These are phyloP conservation scores for Apiospora marii DNA, from an alignment of 2,329 filamentous ascomycete species.

Conservation along the genomic window DNA sequence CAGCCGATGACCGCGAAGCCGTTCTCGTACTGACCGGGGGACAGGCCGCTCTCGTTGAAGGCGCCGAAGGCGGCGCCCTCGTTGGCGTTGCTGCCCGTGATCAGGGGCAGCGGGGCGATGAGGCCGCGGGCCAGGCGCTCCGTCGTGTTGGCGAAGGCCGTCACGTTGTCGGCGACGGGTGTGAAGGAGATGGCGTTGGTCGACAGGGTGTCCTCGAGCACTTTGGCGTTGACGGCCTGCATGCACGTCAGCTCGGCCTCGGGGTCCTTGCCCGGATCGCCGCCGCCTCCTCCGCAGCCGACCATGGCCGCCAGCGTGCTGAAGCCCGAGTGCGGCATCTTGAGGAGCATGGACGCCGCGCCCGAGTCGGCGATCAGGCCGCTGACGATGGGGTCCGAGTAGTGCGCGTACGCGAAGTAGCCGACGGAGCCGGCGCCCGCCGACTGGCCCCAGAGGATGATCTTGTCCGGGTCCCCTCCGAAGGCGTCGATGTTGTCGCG, in stretches of 20 bases:
- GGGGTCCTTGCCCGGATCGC: conserved; percentile 27
- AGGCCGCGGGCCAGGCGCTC: conserved; percentile 26
- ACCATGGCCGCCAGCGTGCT: conserved; percentile 34
- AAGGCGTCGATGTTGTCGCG: conserved; percentile 22
- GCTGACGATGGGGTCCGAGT: conserved; percentile 43
- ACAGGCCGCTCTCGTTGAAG: conserved; percentile 30
- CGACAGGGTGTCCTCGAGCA: conserved; percentile 29
- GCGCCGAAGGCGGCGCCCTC: conserved; percentile 36
- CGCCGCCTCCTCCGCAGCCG: conserved; percentile 32
- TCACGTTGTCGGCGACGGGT: conserved; percentile 27
- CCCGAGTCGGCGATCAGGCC: conserved; percentile 44
- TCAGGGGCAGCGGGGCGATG: conserved; percentile 34
- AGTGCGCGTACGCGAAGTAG: conserved; percentile 28
- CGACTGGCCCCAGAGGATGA: conserved; percentile 29
- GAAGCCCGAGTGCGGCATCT: conserved; percentile 42
- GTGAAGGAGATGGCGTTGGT: conserved; percentile 25
- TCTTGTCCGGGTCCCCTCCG: conserved; percentile 7
- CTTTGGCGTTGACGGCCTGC: conserved; percentile 31
- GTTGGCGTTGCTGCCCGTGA: conserved; percentile 38
- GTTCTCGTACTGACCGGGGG: conserved; percentile 18
- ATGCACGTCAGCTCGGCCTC: conserved; percentile 38
- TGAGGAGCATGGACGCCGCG: conserved; percentile 46
- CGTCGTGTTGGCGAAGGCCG: conserved; percentile 27
- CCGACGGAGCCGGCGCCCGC: conserved; percentile 25
- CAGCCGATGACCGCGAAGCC: conserved; percentile 24